phyloP scores from a whole-genome alignment of 805 yeast genomes.

The Kuraishia piskuri region DNA sequence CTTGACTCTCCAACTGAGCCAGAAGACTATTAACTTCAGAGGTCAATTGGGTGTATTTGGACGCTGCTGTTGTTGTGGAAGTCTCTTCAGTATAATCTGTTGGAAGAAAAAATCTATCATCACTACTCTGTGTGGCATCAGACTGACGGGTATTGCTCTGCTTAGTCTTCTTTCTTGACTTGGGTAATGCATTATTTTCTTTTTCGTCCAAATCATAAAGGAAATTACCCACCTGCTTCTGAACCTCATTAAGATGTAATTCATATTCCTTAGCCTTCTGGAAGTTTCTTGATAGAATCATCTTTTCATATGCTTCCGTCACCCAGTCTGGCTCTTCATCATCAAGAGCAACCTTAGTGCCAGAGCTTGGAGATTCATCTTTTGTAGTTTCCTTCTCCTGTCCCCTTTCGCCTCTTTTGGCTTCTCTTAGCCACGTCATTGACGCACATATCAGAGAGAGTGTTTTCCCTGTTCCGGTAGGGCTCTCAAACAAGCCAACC shows the following conservation, averaged over 20 bases:
- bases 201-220: not conserved
- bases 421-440: conserved; percentile 69
- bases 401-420: conserved; percentile 9
- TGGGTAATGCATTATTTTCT: conserved; percentile 10
- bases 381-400: conserved; percentile 14
- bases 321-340: conserved; percentile 35
- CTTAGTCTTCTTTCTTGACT: conserved; percentile 7
- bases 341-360: conserved; percentile 17
- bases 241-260: conserved; percentile 22
- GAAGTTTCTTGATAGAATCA: conserved; percentile 20
- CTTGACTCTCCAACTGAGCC: not conserved
- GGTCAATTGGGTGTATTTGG: not conserved
- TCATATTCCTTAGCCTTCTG: conserved; percentile 31
- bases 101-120: not conserved
- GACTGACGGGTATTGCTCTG: not conserved
- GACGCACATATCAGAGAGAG: conserved; percentile 78
- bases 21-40: not conserved
- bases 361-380: not conserved
- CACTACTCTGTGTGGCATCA: not conserved
- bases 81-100: not conserved
- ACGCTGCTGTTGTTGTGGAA: not conserved
- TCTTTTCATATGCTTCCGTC: conserved; percentile 21
- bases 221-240: not conserved
- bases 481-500: conserved; percentile 81
- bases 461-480: conserved; percentile 94